Conservation (phyloP, 495 filamentous ascomycete species). For the Parathielavia hyrcaniae region DNA sequence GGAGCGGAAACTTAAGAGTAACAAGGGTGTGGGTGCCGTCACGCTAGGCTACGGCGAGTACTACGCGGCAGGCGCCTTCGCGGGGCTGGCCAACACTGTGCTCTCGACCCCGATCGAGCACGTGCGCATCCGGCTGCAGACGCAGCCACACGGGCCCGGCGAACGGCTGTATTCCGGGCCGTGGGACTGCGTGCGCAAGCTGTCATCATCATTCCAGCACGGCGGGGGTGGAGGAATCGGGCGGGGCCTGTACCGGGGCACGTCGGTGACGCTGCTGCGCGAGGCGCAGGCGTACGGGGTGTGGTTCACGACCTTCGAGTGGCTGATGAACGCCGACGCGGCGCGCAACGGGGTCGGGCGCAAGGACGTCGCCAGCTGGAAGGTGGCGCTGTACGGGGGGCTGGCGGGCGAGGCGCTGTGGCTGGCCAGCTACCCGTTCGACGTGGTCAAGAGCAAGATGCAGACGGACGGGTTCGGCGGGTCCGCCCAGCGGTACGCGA, state of each 20-base stretch:
- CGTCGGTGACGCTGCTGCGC: slow-evolving; percentile 75
- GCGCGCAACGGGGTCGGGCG: slow-evolving; percentile 65
- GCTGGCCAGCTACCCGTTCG: slow-evolving; percentile 88
- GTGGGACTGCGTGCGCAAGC: slow-evolving; percentile 81
- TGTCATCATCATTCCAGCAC: slow-evolving; percentile 61
- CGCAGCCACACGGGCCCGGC: slow-evolving; percentile 78
- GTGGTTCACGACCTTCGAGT: slow-evolving; percentile 95
- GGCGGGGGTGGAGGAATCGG: slow-evolving; percentile 52
- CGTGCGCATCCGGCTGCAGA: slow-evolving; percentile 93
- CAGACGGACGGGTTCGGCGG: slow-evolving; percentile 86
- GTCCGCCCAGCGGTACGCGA: slow-evolving; percentile 57
- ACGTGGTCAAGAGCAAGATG: slow-evolving; percentile 99
- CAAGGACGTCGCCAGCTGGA: slow-evolving; percentile 69
- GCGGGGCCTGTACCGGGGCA: slow-evolving; percentile 75
- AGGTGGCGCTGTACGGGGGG: slow-evolving; percentile 88
- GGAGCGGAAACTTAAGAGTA: slow-evolving; percentile 53
- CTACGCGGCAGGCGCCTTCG: slow-evolving; percentile 84
- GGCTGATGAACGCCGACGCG: slow-evolving; percentile 85
- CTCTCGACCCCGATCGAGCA: slow-evolving; percentile 94
- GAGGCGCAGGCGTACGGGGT: slow-evolving; percentile 92
- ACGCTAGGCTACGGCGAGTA: slow-evolving; percentile 73
- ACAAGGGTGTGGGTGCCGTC: slow-evolving; percentile 29
- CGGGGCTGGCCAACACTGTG: slow-evolving; percentile 81
- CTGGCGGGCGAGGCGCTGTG: slow-evolving; percentile 90
- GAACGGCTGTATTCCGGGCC: slow-evolving; percentile 74